Conservation (phyloP, 345 rosid species). For the Cardamine occulta region DNA sequence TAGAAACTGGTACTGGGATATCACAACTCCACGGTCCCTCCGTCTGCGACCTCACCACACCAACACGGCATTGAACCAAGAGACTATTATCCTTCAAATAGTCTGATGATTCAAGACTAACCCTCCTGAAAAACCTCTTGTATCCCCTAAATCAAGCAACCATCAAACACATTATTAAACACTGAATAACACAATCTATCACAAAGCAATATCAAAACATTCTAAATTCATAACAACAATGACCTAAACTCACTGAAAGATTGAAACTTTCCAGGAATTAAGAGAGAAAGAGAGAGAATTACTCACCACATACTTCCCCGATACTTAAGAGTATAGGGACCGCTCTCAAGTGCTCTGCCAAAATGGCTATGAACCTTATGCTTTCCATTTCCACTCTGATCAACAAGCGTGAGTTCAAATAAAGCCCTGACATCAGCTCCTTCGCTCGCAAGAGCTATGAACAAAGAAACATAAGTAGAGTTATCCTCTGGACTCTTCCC, state of each 20-base stretch:
- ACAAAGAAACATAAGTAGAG: constrained; percentile 62
- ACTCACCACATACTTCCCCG: constrained; percentile 89
- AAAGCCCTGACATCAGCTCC: constrained; percentile 75
- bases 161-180: constrained; percentile 2
- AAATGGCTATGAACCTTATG: constrained; percentile 84
- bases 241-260: not conserved
- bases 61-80: constrained; percentile 69
- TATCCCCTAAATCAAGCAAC: constrained; percentile 70
- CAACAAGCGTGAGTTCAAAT: constrained; percentile 73
- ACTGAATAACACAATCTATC: constrained; percentile 9
- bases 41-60: constrained; percentile 72
- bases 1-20: constrained; percentile 61
- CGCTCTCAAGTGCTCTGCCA: constrained; percentile 72
- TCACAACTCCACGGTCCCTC: constrained; percentile 65
- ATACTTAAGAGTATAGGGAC: constrained; percentile 74
- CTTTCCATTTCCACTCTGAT: constrained; percentile 69
- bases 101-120: constrained; percentile 64
- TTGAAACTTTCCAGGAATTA: not conserved
- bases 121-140: constrained; percentile 78
- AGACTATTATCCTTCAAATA: constrained; percentile 73
- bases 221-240: not conserved
- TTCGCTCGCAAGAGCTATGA: constrained; percentile 76
- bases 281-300: not conserved
- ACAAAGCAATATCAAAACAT: not conserved
- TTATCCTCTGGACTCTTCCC: constrained; percentile 80